A percentile compares a stretch with the other conserved stretches of the same genome.
These are phyloP conservation scores for Gremmenia infestans DNA, from an alignment of 2,329 filamentous ascomycete genomes.

Conservation along the genomic window DNA sequence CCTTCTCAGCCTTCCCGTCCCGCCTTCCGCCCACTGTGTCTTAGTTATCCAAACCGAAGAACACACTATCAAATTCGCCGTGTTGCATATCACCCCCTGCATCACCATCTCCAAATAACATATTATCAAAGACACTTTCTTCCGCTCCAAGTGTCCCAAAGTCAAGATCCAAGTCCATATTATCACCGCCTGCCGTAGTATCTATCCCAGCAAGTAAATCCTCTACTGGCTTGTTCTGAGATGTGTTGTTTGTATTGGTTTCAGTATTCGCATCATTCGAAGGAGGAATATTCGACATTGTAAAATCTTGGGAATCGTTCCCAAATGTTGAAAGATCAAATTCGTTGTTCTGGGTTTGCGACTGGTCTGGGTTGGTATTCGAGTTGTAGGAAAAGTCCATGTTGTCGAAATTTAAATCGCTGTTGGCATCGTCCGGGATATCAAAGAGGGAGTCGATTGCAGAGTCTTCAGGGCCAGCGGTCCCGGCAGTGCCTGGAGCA, in stretches of 20 bases:
- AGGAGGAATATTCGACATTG: conserved; percentile 29
- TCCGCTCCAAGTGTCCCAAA: conserved; percentile 39
- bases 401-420: conserved; percentile 23
- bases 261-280: conserved; percentile 12
- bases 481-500: conserved; percentile 13
- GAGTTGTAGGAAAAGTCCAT: conserved; percentile 26
- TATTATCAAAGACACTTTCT: conserved; percentile 29
- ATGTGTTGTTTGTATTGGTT: conserved; percentile 10
- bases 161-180: conserved; percentile 47
- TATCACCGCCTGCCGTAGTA: conserved; percentile 13
- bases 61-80: conserved; percentile 27
- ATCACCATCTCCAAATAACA: conserved; percentile 25
- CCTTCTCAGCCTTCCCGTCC: no score
- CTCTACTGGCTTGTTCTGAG: conserved; percentile 18
- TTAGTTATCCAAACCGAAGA: conserved; percentile 23
- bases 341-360: conserved; percentile 23
- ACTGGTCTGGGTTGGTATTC: conserved; percentile 12
- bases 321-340: conserved; percentile 31
- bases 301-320: conserved; percentile 35
- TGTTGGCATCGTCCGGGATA: conserved; percentile 16
- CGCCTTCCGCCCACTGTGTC: not conserved
- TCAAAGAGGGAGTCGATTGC: conserved; percentile 29
- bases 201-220: conserved; percentile 19
- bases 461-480: conserved; percentile 14
- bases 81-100: conserved; percentile 25